These are phyloP conservation scores for Akanthomyces muscarius DNA, from an alignment of 2,329 filamentous ascomycete genomes.

Conservation along the genomic window DNA sequence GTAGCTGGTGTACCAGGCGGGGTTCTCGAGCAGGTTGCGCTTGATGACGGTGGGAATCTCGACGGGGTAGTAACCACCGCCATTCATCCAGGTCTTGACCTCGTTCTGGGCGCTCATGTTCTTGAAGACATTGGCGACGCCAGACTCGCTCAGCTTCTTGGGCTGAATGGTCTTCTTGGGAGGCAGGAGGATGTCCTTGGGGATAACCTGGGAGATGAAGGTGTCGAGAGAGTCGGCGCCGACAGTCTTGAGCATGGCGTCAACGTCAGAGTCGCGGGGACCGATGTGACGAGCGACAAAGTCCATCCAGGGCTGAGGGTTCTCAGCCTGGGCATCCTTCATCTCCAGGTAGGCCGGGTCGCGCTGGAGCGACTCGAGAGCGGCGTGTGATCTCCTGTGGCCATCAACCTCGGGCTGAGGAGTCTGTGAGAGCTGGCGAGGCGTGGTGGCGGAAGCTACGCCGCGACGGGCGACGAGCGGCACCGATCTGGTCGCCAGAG, in stretches of 20 bases:
- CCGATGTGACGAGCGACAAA: conserved; percentile 87
- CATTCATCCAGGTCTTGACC: conserved; percentile 66
- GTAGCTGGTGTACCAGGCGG: conserved; percentile 97
- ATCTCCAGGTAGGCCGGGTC: conserved; percentile 25
- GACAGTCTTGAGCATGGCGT: conserved; percentile 75
- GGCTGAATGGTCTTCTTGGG: conserved; percentile 37
- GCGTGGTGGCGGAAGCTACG: conserved; percentile 12
- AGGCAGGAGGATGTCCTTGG: conserved; percentile 62
- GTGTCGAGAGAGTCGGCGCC: conserved; percentile 70
- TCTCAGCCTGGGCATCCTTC: conserved; percentile 21
- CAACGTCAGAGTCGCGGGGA: conserved; percentile 63
- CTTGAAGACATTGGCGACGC: conserved; percentile 28
- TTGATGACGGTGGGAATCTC: conserved; percentile 85
- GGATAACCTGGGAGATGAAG: conserved; percentile 81
- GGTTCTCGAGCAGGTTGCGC: conserved; percentile 87
- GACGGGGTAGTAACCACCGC: conserved; percentile 84
- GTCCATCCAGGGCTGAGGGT: conserved; percentile 25
- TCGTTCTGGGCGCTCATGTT: conserved; percentile 35
- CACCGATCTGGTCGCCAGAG: conserved; percentile 20
- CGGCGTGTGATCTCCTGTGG: conserved; percentile 14
- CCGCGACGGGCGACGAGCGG: conserved; percentile 18
- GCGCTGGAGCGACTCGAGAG: conserved; percentile 20
- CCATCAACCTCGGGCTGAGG: conserved; percentile 9
- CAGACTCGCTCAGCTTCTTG: conserved; percentile 48
- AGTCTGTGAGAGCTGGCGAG: conserved; percentile 19